These are phyloP conservation scores for Agroathelia rolfsii DNA, from an alignment of 1,284 basidiomycete species.

Conservation along the genomic window DNA sequence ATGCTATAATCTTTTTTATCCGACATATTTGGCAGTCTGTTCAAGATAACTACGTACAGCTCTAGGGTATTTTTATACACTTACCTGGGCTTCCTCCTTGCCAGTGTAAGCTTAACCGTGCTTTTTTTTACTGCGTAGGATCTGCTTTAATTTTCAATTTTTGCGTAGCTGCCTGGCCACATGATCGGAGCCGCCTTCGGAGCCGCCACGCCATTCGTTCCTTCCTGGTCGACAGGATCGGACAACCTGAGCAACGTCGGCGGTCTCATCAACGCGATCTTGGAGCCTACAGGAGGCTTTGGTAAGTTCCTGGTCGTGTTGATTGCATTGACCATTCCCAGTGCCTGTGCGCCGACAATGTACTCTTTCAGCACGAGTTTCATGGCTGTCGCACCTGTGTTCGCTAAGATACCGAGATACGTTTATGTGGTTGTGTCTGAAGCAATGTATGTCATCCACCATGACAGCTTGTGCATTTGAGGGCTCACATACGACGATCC, in stretches of 20 bases:
- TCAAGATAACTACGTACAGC: slow-evolving; percentile 18
- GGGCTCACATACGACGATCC: slow-evolving; percentile 12
- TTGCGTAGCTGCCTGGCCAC: slow-evolving; percentile 41
- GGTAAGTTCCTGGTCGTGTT: slow-evolving; percentile 42
- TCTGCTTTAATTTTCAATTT: slow-evolving; percentile 4
- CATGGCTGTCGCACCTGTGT: slow-evolving; percentile 53
- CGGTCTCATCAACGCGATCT: slow-evolving; percentile 47
- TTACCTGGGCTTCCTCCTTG: slow-evolving; percentile 54
- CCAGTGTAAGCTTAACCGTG: slow-evolving; percentile 39
- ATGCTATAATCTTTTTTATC: slow-evolving; percentile 14
- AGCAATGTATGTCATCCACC: slow-evolving; percentile 55
- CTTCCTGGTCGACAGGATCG: slow-evolving; percentile 47
- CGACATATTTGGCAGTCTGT: slow-evolving; percentile 10
- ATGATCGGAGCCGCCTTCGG: slow-evolving; percentile 57
- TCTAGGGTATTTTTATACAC: slow-evolving; percentile 48
- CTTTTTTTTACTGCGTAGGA: background rate
- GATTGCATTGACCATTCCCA: slow-evolving; percentile 37
- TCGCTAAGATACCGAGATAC: slow-evolving; percentile 58
- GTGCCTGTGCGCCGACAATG: slow-evolving; percentile 61
- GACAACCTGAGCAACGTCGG: slow-evolving; percentile 44
- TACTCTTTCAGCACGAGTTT: slow-evolving; percentile 69
- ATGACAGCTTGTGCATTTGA: too few species aligned
- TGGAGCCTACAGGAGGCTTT: slow-evolving; percentile 42
- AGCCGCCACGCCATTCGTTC: slow-evolving; percentile 44
- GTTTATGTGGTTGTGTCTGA: slow-evolving; percentile 61